Evolutionary conservation across 2,329 filamentous ascomycete genomes (phyloP).

Genomic region (Diaporthe caulivora): DNA sequence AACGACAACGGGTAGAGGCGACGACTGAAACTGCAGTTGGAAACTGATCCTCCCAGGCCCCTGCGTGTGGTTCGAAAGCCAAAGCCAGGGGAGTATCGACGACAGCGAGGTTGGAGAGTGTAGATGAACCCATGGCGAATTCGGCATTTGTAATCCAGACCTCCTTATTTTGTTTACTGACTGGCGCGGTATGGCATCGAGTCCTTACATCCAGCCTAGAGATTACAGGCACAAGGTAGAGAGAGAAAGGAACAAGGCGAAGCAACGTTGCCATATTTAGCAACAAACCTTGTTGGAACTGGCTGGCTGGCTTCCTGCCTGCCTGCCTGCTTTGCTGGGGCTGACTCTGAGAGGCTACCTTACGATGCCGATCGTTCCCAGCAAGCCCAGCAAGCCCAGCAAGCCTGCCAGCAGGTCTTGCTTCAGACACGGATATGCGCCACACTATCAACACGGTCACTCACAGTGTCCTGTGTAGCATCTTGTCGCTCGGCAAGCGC

Average conservation of each 20-base stretch:
- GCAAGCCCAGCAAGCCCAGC: no score
- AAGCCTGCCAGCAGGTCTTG: no score
- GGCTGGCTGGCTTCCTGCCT: not conserved
- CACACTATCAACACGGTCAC: not conserved
- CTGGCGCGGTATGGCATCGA: not conserved
- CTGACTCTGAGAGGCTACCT: not conserved
- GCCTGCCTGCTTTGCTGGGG: not conserved
- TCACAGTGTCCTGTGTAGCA: not conserved
- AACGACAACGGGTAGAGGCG: not conserved
- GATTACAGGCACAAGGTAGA: not conserved
- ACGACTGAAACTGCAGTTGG: not conserved
- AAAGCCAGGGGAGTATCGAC: not conserved
- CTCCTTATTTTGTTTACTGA: not conserved
- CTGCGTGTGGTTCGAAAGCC: not conserved
- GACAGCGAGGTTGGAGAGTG: not conserved
- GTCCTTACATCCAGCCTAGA: not conserved
- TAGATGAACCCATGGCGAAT: not conserved
- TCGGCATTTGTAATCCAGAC: not conserved
- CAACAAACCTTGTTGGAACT: not conserved
- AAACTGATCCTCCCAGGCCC: not conserved
- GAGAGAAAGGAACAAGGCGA: not conserved
- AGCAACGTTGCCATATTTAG: slow-evolving; percentile 28
- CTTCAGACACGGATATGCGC: not conserved
- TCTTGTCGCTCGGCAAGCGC: not conserved
- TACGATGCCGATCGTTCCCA: no score